A percentile compares a stretch with the other conserved stretches of the same genome.
Conservation (phyloP, 140 eudicot species). For the Flaveria floridana region DNA sequence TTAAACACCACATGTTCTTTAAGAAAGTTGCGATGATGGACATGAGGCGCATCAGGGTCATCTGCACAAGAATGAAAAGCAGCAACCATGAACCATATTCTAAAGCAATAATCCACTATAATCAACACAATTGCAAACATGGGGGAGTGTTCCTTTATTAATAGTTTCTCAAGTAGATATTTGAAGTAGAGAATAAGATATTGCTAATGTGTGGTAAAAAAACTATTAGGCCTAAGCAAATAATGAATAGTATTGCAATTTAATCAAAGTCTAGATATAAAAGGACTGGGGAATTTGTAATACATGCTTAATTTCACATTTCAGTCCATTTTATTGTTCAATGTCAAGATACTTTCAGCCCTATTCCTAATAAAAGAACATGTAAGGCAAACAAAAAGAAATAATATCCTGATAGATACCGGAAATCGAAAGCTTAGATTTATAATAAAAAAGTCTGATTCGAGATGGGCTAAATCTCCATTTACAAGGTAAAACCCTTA, state of each 20-base stretch:
- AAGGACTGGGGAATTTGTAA: background rate
- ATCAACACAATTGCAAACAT: background rate
- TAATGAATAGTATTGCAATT: background rate
- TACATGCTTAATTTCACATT: background rate
- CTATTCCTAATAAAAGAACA: background rate
- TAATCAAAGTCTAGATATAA: background rate
- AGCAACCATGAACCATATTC: conserved; percentile 8
- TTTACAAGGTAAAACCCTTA: too few species aligned
- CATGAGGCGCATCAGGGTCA: conserved; percentile 68
- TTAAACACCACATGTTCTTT: conserved; percentile 84
- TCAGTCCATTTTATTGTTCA: background rate
- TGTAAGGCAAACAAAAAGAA: background rate
- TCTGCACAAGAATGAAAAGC: conserved; percentile 47
- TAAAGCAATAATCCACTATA: conserved; percentile 3
- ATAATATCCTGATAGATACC: too few species aligned
- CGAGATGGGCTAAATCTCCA: too few species aligned
- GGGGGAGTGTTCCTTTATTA: background rate
- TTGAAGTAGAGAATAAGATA: background rate
- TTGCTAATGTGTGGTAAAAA: background rate
- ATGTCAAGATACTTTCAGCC: background rate
- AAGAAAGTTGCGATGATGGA: conserved; percentile 68
- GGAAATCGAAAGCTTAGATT: too few species aligned
- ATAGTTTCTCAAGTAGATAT: conserved; percentile 5
- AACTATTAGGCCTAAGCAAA: background rate
- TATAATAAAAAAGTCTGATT: too few species aligned